Base-by-base conservation (phyloP, 345 rosid genomes). In the Gossypioides kirkii region DNA sequence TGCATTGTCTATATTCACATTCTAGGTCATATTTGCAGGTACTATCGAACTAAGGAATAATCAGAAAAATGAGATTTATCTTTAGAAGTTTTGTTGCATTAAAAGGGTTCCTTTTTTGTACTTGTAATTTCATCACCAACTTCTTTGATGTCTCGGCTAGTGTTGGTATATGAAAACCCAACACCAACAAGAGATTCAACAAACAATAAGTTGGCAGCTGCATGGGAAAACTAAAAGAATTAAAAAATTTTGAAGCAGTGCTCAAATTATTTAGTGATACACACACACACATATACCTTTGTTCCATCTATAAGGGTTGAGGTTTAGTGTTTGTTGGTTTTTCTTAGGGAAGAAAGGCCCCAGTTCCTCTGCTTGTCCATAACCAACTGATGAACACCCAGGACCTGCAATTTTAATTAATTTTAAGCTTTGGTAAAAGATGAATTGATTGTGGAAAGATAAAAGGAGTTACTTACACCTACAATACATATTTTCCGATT, bases 341-440 rank as follows among this genome's bases (percentile, higher is more conserved):
- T 85, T 89, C 47, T 80, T 87, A 55, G 91, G 84, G 62, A 90
- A 89, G 81, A 92, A 92, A 28, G 98, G 98, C 8, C 98, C 96
- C 2, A 90, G 67, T 74, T 92, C 98, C 69, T 87, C 98, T 59
- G 94, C 79, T 75, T 82, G 84, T 75, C 98, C 98, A 73, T 73
- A 89, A 13, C 90, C 98, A 47, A 90, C 73, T 9, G 94, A 90
- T 26, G 93, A 90, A 76, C 98, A 92, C 7, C 96, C 96, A 0
- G 94, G 98, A 54, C 96, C 96, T 92, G 77, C 10, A 73, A 14
- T 67, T 66, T 67, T 23, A 13, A 22, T 46, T 46, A 20, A 9
- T 8, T 59, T 20, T 12, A 42, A 43, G 18, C 14, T 20, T 43
- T 7, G 10, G 8, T 64, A 41, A 63, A 61, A 17, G 9, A 17